Base-by-base conservation (phyloP, 2,329 filamentous ascomycete species). In the Fusarium sp. region DNA sequence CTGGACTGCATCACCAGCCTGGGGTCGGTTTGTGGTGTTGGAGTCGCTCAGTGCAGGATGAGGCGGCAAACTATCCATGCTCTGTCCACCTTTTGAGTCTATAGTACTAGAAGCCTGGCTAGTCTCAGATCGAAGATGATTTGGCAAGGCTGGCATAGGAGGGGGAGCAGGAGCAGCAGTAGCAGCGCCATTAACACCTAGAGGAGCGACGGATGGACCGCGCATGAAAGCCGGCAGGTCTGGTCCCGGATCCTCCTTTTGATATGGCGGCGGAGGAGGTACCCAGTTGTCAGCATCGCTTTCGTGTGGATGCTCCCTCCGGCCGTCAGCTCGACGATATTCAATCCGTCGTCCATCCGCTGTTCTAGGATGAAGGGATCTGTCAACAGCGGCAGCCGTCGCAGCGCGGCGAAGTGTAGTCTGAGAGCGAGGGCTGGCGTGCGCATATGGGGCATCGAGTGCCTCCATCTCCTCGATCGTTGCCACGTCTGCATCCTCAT, bases 241-340 rank as follows among this genome's bases (percentile, higher is more conserved):
- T 11, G 62, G 62, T 6, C 82, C 83, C 1, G 87, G 87, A 48
- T 88, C 87, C 1, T 92, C 89, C 56, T 88, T 87, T 40, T 90
- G 88, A 73, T 97, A 97, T 1, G 92, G 92, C 5, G 93, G 93
- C 10, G 93, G 93, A 7, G 93, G 93, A 7, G 93, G 92, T 6
- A 94, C 91, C 93, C 93, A 97, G 72, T 95, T 93, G 74, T 96
- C 93, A 6, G 93, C 92, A 76, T 96, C 93, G 68, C 92, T 95
- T 78, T 96, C 93, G 77, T 96, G 92, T 6, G 93, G 93, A 71
- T 94, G 86, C 73, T 95, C 91, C 42, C 87, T 84, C 42, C 90
- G 85, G 8, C 90, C 90, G 78, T 93, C 90, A 15, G 91, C 90
- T 45, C 91, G 87, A 44, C 90, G 87, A 75, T 91, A 92, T 71